Conservation (phyloP, 1,284 basidiomycete genomes). For the Boletus nobilissimus region DNA sequence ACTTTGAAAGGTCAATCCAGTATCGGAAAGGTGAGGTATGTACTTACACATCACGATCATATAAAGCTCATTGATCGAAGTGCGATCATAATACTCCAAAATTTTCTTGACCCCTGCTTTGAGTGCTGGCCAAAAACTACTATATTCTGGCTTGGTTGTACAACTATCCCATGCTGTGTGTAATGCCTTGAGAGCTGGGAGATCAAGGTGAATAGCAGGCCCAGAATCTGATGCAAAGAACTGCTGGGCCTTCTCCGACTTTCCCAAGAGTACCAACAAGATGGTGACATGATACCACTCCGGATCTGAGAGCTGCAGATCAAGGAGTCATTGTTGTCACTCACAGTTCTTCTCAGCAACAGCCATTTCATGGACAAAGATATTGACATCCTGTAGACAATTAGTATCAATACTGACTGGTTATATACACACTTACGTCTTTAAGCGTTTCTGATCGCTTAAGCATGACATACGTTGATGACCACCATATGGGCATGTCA, state of each 20-base stretch:
- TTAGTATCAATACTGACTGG: not conserved
- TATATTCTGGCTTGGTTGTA: constrained; percentile 18
- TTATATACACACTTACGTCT: too few relatives aligned
- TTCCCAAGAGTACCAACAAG: not conserved
- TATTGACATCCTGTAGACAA: not conserved
- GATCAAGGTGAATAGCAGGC: constrained; percentile 1
- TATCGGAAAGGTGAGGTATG: not conserved
- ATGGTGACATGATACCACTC: not conserved
- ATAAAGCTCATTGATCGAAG: constrained; percentile 15
- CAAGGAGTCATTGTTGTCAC: not conserved
- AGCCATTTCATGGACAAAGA: not conserved
- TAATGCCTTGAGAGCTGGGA: constrained; percentile 42
- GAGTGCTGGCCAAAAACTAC: constrained; percentile 32
- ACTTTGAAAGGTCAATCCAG: too few relatives aligned
- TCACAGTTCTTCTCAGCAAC: not conserved
- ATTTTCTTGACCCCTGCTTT: constrained; percentile 41
- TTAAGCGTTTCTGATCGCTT: too few relatives aligned
- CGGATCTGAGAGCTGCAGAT: not conserved
- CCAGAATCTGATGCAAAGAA: constrained; percentile 23
- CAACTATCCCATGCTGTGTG: constrained; percentile 37
- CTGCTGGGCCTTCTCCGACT: constrained; percentile 30
- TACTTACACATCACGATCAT: constrained; percentile 35
- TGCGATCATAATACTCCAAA: constrained; percentile 35
- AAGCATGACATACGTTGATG: not conserved
- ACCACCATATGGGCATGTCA: not conserved